Evolutionary conservation across 1,284 basidiomycete species (phyloP).

Genomic region (Malassezia sympodialis): DNA sequence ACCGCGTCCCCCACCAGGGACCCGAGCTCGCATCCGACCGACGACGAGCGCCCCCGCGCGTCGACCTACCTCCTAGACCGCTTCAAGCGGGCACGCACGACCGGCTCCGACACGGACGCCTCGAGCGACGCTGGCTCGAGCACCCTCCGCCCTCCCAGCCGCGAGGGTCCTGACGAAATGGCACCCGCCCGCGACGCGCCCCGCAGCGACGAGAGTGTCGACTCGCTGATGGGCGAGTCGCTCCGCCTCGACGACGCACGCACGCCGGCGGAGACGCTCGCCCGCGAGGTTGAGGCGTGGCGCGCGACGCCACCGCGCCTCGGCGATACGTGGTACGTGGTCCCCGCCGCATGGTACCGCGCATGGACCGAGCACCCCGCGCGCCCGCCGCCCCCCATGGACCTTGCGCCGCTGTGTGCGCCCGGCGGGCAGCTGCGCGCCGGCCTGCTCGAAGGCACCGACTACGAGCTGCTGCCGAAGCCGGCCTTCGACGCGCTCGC

Average conservation of each 20-base stretch:
- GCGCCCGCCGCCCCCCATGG: slow-evolving; percentile 59
- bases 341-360: slow-evolving; percentile 62
- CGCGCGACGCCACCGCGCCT: slow-evolving; percentile 51
- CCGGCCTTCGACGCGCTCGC: slow-evolving; percentile 63
- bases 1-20: not conserved
- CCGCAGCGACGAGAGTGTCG: slow-evolving; percentile 10
- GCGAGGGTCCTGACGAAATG: not conserved
- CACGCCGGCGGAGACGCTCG: not conserved
- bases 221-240: slow-evolving; percentile 11
- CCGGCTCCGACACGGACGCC: slow-evolving; percentile 14
- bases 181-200: not conserved
- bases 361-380: slow-evolving; percentile 60
- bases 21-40: not conserved
- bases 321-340: slow-evolving; percentile 68
- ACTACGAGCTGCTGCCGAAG: slow-evolving; percentile 67
- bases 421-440: slow-evolving; percentile 22
- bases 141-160: not conserved
- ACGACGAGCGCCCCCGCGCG: not conserved
- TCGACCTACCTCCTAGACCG: not conserved
- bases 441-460: slow-evolving; percentile 58
- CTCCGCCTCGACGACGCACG: slow-evolving; percentile 9
- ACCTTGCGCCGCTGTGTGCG: slow-evolving; percentile 61
- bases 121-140: slow-evolving; percentile 10
- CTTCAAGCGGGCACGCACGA: slow-evolving; percentile 20
- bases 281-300: slow-evolving; percentile 7